Conservation (phyloP, 768 basidiomycete genomes). For the Sporobolomyces roseus region DNA sequence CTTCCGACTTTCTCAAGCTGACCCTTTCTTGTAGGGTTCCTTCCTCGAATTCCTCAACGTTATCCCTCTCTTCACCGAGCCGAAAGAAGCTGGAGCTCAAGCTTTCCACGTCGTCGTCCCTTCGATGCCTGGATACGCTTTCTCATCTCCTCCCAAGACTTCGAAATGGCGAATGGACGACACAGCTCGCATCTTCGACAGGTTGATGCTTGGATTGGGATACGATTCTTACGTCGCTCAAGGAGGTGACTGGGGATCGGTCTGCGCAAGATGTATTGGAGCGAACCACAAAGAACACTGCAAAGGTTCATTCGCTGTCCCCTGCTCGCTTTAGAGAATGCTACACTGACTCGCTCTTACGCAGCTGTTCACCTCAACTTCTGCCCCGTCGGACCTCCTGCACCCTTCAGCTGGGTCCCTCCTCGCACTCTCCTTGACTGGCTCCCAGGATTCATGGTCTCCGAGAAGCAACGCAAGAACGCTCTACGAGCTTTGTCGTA, state of each 20-base stretch:
- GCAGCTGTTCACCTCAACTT: constrained; percentile 37
- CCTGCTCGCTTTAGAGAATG: not conserved
- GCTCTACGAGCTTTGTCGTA: not conserved
- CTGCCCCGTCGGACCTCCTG: constrained; percentile 18
- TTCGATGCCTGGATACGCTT: constrained; percentile 40
- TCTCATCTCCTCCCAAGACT: constrained; percentile 27
- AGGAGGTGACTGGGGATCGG: constrained; percentile 32
- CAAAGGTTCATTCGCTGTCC: not conserved
- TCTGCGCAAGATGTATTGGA: constrained; percentile 27
- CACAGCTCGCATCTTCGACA: constrained; percentile 37
- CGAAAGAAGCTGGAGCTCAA: not conserved
- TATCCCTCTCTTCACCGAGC: constrained; percentile 24
- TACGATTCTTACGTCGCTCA: constrained; percentile 31
- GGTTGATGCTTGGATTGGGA: constrained; percentile 38
- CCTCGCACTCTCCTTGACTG: constrained; percentile 20
- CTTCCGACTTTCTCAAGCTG: not conserved
- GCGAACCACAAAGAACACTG: constrained; percentile 19
- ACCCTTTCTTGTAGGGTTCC: constrained; percentile 17
- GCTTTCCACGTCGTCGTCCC: constrained; percentile 43
- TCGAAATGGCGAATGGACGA: constrained; percentile 30
- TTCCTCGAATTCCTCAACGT: constrained; percentile 43
- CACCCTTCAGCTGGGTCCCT: constrained; percentile 9
- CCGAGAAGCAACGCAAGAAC: not conserved
- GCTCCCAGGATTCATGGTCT: constrained; percentile 19
- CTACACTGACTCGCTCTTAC: too few species aligned